Conservation (phyloP, 441 rosid genomes). For the Syzygium syzygioides region DNA sequence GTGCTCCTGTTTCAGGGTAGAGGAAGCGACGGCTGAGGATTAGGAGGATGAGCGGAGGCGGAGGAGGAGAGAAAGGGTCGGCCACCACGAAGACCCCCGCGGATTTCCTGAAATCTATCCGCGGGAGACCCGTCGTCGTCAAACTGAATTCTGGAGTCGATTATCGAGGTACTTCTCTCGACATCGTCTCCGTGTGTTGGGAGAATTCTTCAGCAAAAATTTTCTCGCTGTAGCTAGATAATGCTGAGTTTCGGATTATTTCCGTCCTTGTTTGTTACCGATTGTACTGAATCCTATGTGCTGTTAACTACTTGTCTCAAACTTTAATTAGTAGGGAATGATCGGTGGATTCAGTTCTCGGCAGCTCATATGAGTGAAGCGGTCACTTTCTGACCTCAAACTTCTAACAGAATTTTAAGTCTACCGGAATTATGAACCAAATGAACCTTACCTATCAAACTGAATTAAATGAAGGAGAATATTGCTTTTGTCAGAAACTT, state of each 20-base stretch:
- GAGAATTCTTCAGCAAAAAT: background rate
- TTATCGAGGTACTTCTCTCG: constrained; percentile 54
- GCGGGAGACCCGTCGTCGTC: constrained; percentile 90
- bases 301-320: accelerated
- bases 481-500: background rate
- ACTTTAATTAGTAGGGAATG: background rate
- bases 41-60: constrained; percentile 35
- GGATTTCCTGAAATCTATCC: constrained; percentile 92
- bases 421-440: background rate
- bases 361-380: background rate
- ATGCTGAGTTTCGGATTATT: background rate
- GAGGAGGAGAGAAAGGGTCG: constrained; percentile 64
- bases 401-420: background rate
- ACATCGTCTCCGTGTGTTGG: background rate
- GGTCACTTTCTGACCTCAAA: background rate
- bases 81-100: constrained; percentile 78
- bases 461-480: background rate
- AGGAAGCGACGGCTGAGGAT: background rate
- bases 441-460: background rate
- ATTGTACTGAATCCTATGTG: background rate
- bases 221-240: background rate
- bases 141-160: constrained; percentile 95
- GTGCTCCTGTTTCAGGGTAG: background rate
- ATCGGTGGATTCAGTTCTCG: background rate
- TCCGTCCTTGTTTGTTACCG: background rate